phyloP scores from a whole-genome alignment of 2,329 filamentous ascomycete genomes.

The Monosporascus ibericus region DNA sequence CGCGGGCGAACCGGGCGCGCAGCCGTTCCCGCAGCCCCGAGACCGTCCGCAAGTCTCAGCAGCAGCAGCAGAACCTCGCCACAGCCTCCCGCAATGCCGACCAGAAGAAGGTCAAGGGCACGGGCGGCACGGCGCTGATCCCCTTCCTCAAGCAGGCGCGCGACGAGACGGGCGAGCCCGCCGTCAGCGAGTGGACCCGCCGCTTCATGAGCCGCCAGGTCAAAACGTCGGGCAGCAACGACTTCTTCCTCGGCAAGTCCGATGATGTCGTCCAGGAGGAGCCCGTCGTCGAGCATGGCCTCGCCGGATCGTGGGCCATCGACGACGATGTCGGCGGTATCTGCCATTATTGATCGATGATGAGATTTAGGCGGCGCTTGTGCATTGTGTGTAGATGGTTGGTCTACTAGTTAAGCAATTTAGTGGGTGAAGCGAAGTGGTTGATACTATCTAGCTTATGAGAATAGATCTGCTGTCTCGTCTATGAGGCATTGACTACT shows the following conservation, averaged over 20 bases:
- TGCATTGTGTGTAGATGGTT: too few relatives aligned
- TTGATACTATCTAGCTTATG: too few relatives aligned
- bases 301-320: constrained; percentile 84
- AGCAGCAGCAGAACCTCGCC: constrained; percentile 49
- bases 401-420: too few relatives aligned
- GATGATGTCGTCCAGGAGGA: constrained; percentile 30
- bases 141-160: constrained; percentile 94
- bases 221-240: constrained; percentile 42
- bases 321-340: constrained; percentile 70
- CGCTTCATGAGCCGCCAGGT: constrained; percentile 51
- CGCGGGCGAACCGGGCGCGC: constrained; percentile 63
- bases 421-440: too few relatives aligned
- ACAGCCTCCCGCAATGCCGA: constrained; percentile 45
- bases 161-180: constrained; percentile 91
- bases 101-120: constrained; percentile 68
- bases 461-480: too few relatives aligned
- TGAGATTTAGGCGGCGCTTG: too few relatives aligned
- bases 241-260: constrained; percentile 53
- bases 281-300: constrained; percentile 40
- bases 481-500: too few relatives aligned
- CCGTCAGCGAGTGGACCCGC: constrained; percentile 61
- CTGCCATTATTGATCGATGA: constrained; percentile 39
- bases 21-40: constrained; percentile 55
- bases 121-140: constrained; percentile 88
- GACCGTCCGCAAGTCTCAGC: constrained; percentile 31